Percentiles rank a stretch among this genome's conserved stretches.
phyloP scores from a whole-genome alignment of 164 flowering plant genomes.

The Vitis rupestris region DNA sequence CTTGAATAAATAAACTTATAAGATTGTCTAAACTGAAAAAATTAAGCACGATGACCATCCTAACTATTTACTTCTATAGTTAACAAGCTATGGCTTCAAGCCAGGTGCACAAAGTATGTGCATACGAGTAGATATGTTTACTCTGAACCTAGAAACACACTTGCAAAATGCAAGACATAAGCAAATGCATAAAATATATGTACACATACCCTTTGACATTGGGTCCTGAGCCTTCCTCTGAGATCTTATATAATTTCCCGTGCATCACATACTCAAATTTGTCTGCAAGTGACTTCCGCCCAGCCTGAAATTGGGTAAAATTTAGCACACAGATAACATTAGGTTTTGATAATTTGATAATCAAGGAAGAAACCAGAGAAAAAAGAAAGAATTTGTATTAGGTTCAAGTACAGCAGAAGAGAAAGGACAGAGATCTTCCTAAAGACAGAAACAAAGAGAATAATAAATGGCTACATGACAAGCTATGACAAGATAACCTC shows the following conservation, averaged over 20 bases:
- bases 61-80: too few species aligned
- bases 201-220: constrained; percentile 56
- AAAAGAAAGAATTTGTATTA: too few species aligned
- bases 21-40: too few species aligned
- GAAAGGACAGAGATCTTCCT: too few species aligned
- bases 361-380: not conserved
- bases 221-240: constrained; percentile 55
- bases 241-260: constrained; percentile 75
- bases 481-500: too few species aligned
- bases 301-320: constrained; percentile 44
- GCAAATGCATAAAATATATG: not conserved
- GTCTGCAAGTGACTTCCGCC: constrained; percentile 72
- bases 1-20: too few species aligned
- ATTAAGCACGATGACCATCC: too few species aligned
- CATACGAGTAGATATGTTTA: not conserved
- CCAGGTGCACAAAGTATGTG: too few species aligned
- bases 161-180: not conserved
- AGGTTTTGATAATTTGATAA: not conserved
- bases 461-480: too few species aligned
- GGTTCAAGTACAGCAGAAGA: too few species aligned
- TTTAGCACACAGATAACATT: not conserved
- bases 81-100: too few species aligned
- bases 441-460: too few species aligned
- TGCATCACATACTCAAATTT: constrained; percentile 89
- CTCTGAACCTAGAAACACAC: not conserved